A percentile compares a stretch with the other conserved stretches of the same genome.
phyloP scores from a whole-genome alignment of 108 stramenopile species.

The Thalassiosira profunda region DNA sequence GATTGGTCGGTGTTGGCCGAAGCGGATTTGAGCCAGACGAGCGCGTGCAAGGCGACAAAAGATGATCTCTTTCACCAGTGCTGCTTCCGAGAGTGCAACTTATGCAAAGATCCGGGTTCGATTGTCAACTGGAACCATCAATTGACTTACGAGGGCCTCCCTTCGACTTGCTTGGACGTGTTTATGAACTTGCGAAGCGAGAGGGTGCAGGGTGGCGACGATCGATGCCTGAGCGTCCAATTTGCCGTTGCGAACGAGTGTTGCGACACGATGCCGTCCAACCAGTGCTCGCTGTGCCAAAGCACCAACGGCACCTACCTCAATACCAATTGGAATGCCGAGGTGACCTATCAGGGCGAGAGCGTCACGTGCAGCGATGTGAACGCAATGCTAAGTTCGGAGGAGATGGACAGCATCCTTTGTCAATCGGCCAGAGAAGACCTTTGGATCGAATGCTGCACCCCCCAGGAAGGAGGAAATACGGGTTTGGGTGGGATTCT shows the following conservation, averaged over 20 bases:
- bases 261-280: constrained; percentile 34
- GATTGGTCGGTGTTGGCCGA: constrained; percentile 35
- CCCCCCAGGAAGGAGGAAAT: constrained; percentile 45
- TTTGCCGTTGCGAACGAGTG: constrained; percentile 36
- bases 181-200: constrained; percentile 45
- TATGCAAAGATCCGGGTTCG: constrained; percentile 32
- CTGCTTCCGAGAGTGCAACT: constrained; percentile 44
- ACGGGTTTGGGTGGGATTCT: too few species aligned
- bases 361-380: constrained; percentile 40
- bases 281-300: constrained; percentile 43
- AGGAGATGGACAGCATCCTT: constrained; percentile 39
- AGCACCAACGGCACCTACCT: constrained; percentile 44
- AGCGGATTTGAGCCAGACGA: constrained; percentile 38
- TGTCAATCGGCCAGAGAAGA: constrained; percentile 35
- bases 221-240: constrained; percentile 37
- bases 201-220: constrained; percentile 33
- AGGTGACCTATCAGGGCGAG: constrained; percentile 37
- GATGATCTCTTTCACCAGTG: constrained; percentile 28
- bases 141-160: constrained; percentile 32
- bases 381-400: constrained; percentile 40
- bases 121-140: constrained; percentile 41
- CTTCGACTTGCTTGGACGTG: constrained; percentile 49
- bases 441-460: constrained; percentile 44
- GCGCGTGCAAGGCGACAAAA: constrained; percentile 29
- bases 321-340: constrained; percentile 50